Evolutionary conservation across 2,329 filamentous ascomycete genomes (phyloP).

Genomic region (Paecilomyces sp.): DNA sequence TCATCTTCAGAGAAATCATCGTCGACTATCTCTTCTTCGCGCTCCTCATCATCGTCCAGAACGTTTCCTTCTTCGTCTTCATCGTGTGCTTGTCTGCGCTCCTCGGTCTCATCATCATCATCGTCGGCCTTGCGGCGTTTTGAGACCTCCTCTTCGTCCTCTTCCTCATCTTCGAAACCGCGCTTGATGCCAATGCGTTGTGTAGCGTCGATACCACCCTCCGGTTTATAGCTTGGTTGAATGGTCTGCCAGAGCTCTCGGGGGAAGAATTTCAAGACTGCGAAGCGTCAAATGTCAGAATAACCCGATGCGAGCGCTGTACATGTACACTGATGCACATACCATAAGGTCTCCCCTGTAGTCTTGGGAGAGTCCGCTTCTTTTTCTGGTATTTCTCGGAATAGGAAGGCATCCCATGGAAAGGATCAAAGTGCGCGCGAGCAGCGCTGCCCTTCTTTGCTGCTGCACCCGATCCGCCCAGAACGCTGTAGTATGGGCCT

Average conservation of each 20-base stretch:
- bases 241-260: conserved; percentile 50
- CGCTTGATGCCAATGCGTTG: conserved; percentile 19
- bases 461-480: conserved; percentile 32
- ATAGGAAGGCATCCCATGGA: conserved; percentile 56
- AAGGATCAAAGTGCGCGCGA: conserved; percentile 51
- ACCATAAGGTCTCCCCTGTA: conserved; percentile 50
- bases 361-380: conserved; percentile 47
- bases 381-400: conserved; percentile 52
- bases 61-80: conserved; percentile 30
- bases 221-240: conserved; percentile 38
- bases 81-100: conserved; percentile 27
- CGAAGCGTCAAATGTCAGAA: conserved; percentile 1
- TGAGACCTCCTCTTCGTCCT: conserved; percentile 18
- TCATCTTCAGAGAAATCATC: conserved; percentile 56
- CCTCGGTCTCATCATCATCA: conserved; percentile 21
- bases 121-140: conserved; percentile 29
- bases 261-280: conserved; percentile 53
- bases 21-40: conserved; percentile 48
- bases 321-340: conserved; percentile 19
- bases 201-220: conserved; percentile 20
- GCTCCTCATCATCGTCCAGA: conserved; percentile 40
- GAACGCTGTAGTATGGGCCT: conserved; percentile 52
- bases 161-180: conserved; percentile 39
- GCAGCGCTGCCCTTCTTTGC: conserved; percentile 38
- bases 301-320: not conserved